Evolutionary conservation across 208 protist genomes (phyloP).

Genomic region (Wallacemonas collosoma): DNA sequence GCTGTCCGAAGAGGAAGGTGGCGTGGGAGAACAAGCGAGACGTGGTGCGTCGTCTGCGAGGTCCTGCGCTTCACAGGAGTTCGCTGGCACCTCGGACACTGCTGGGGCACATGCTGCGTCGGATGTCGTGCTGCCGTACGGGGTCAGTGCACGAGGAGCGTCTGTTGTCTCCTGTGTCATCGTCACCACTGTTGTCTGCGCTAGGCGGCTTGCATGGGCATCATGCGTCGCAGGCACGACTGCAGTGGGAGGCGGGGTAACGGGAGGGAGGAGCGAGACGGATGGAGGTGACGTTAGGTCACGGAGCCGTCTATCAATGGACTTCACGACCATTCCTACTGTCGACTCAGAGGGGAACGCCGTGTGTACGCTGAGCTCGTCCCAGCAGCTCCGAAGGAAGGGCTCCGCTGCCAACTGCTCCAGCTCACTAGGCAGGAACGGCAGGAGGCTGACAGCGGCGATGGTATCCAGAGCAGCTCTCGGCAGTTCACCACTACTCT

Average conservation of each 20-base stretch:
- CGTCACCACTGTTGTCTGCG: too few species aligned
- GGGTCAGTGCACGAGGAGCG: too few species aligned
- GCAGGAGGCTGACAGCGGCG: constrained; percentile 24
- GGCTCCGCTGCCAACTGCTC: constrained; percentile 47
- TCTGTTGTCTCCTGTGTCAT: too few species aligned
- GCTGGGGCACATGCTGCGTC: too few species aligned
- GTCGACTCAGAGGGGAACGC: background rate
- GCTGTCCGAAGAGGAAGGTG: too few species aligned
- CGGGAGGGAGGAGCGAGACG: too few species aligned
- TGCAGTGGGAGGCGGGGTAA: background rate
- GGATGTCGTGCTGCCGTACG: too few species aligned
- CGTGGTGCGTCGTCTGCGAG: too few species aligned
- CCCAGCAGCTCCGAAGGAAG: constrained; percentile 71
- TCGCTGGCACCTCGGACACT: too few species aligned
- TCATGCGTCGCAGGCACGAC: background rate
- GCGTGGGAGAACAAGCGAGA: too few species aligned
- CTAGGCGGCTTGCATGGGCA: too few species aligned
- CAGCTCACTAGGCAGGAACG: constrained; percentile 56
- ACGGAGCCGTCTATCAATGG: constrained; percentile 5
- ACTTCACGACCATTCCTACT: constrained; percentile 3
- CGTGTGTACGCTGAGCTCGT: constrained; percentile 50
- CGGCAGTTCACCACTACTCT: background rate
- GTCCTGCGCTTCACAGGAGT: too few species aligned
- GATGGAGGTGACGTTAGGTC: constrained; percentile 28
- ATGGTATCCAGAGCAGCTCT: background rate